Conservation (phyloP, 108 stramenopile species). For the Asterionellopsis glacialis region DNA sequence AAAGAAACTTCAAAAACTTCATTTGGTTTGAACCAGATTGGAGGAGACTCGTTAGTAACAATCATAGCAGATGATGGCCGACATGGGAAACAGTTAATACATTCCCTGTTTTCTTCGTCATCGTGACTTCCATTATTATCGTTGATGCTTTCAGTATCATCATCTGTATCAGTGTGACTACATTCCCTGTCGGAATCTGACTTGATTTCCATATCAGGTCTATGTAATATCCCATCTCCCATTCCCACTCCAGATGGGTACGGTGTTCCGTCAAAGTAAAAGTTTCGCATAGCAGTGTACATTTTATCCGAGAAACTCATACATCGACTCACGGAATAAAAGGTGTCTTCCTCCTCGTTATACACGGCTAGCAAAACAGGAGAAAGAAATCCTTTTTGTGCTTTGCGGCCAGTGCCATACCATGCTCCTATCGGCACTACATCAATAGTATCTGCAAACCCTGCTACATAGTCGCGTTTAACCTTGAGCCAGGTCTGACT, state of each 20-base stretch:
- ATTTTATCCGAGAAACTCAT: slow-evolving; percentile 57
- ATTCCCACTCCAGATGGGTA: slow-evolving; percentile 22
- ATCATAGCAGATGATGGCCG: slow-evolving; percentile 36
- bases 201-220: background rate
- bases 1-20: slow-evolving; percentile 89
- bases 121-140: background rate
- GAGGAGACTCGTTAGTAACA: slow-evolving; percentile 38
- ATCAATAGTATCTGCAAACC: slow-evolving; percentile 83
- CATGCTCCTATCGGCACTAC: slow-evolving; percentile 89
- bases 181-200: background rate
- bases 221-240: background rate
- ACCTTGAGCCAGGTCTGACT: slow-evolving; percentile 80
- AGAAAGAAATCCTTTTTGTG: slow-evolving; percentile 45
- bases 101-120: background rate
- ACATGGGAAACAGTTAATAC: slow-evolving; percentile 34
- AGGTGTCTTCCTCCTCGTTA: slow-evolving; percentile 71
- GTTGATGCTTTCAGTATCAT: slow-evolving; percentile 1
- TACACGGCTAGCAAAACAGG: slow-evolving; percentile 86
- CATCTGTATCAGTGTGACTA: slow-evolving; percentile 1
- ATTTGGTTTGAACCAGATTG: slow-evolving; percentile 71
- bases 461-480: slow-evolving; percentile 88
- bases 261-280: slow-evolving; percentile 41
- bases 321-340: slow-evolving; percentile 63
- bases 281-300: slow-evolving; percentile 43
- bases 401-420: slow-evolving; percentile 76